Percentiles rank a stretch among this genome's conserved stretches.
phyloP scores from a whole-genome alignment of 1,284 basidiomycete genomes.

The Naganishia liquefaciens region DNA sequence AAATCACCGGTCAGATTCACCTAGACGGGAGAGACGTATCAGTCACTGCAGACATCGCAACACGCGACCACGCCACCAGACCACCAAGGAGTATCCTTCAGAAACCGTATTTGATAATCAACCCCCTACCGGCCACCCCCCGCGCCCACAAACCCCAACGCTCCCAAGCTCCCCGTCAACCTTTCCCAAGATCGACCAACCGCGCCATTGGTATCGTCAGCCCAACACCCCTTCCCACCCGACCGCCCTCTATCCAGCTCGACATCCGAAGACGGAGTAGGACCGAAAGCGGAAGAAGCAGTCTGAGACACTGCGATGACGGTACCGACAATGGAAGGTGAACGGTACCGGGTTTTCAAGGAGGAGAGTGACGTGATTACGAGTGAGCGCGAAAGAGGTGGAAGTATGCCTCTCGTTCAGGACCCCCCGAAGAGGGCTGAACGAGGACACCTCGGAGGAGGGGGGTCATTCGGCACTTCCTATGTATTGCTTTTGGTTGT shows the following conservation, averaged over 20 bases:
- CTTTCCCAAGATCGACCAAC: conserved; percentile 23
- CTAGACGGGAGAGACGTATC: background rate
- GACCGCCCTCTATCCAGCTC: conserved; percentile 17
- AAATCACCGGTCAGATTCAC: background rate
- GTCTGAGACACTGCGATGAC: background rate
- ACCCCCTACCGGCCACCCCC: conserved; percentile 21
- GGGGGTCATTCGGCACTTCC: conserved; percentile 28
- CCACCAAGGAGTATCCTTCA: conserved; percentile 12
- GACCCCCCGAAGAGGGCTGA: too few relatives aligned
- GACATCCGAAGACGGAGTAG: conserved; percentile 30
- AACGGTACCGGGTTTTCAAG: conserved; percentile 20
- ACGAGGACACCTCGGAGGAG: conserved; percentile 1
- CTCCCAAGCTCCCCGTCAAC: background rate
- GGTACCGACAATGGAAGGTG: background rate
- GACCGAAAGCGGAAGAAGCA: background rate
- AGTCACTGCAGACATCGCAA: background rate
- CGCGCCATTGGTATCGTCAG: conserved; percentile 5
- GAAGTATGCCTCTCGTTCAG: background rate
- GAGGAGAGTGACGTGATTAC: background rate
- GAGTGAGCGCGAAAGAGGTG: conserved; percentile 2
- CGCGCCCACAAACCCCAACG: conserved; percentile 15
- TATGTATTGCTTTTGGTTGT: conserved; percentile 21
- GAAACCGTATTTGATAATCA: conserved; percentile 28
- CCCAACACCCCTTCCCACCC: background rate
- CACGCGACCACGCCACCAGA: background rate